Base-by-base conservation (phyloP, 2,329 filamentous ascomycete genomes). In the Didymella exigua region DNA sequence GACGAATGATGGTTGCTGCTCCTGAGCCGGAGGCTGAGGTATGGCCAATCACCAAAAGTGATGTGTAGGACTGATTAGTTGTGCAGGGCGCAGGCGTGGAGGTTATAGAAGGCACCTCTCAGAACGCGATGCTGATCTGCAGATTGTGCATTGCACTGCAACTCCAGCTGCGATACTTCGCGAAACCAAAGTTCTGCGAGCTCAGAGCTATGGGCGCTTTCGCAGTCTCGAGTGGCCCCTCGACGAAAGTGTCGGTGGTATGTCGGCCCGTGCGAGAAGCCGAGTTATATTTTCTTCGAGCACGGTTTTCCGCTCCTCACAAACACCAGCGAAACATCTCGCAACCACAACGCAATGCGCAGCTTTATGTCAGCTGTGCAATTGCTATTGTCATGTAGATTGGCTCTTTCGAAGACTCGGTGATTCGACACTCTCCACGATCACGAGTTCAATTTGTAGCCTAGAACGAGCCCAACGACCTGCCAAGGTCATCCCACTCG, bases 381-480 rank as follows among this genome's bases (percentile, higher is more conserved):
- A 24, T 29, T 30, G 29, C 14, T 44, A 5, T 49, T 54, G 7
- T 36, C 36, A 33, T 49, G 46, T 57, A 65, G 50, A 61, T 59
- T 78, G 90, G 90, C 90, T 87, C 89, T 90, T 90, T 95, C 90
- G 90, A 95, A 95, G 90, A 90, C 92, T 91, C 90, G 79, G 82
- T 82, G 87, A 82, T 80, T 77, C 76, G 73, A 79, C 80, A 81
- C 75, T 81, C 69, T 84, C 76, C 84, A 91, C 87, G 85, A 88
- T 87, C 84, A 81, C 89, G 82, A 91, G 90, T 93, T 90, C 93
- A 93, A 86, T 86, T 86, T 89, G 78, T 79, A 84, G 89, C 90
- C 90, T 85, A 93, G 81, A 93, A 72, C 73, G 83, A 89, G 79
- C 83, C 69, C 78, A 87, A 86, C 82, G 83, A 89, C 87, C 88